Conservation (phyloP, 2,329 filamentous ascomycete genomes). For the Ambrosiella xylebori region DNA sequence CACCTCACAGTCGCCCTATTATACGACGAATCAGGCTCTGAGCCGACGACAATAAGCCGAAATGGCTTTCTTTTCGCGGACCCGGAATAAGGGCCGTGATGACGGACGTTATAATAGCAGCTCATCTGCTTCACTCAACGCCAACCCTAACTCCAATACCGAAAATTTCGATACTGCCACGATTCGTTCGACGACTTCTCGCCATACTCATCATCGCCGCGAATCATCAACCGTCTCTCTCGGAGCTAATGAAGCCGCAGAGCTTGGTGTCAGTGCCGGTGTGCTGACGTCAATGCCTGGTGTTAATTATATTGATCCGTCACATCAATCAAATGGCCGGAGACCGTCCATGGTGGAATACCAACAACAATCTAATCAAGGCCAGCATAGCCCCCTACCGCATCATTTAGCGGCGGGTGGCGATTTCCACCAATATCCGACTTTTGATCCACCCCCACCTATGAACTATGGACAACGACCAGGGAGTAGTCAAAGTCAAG, state of each 20-base stretch:
- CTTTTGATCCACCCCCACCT: constrained; percentile 39
- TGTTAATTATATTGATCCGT: constrained; percentile 48
- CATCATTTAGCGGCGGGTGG: constrained; percentile 58
- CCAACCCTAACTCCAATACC: constrained; percentile 50
- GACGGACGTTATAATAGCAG: constrained; percentile 41
- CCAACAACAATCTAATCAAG: constrained; percentile 44
- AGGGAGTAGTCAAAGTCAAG: constrained; percentile 25
- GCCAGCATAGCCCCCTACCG: constrained; percentile 50
- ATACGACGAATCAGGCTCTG: no score
- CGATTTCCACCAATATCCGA: constrained; percentile 84
- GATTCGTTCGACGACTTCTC: constrained; percentile 11
- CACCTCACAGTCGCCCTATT: no score
- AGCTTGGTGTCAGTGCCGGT: constrained; percentile 54
- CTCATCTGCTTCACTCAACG: constrained; percentile 38
- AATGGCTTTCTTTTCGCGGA: constrained; percentile 59
- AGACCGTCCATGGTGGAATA: constrained; percentile 1
- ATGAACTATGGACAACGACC: constrained; percentile 21
- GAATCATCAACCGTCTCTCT: constrained; percentile 56
- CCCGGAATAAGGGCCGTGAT: constrained; percentile 52
- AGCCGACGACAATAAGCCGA: neutral
- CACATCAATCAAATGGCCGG: constrained; percentile 15
- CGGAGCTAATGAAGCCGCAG: constrained; percentile 48
- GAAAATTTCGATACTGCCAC: constrained; percentile 11
- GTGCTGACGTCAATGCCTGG: constrained; percentile 68
- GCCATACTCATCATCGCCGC: constrained; percentile 41